Evolutionary conservation across 441 rosid species (phyloP).

Genomic region (Populus hybrid): DNA sequence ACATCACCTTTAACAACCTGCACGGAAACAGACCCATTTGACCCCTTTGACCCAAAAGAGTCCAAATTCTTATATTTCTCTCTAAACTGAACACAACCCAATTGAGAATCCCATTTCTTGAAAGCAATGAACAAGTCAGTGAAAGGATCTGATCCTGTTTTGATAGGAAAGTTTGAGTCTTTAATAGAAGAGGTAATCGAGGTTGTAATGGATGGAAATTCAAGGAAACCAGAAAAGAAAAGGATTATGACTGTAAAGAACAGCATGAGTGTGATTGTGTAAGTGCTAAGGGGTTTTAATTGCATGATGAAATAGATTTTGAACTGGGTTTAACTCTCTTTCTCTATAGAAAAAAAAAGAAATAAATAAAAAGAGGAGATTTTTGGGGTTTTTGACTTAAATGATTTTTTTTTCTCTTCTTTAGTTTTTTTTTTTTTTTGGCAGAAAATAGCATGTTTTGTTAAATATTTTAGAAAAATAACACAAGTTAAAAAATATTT

Average conservation of each 20-base stretch:
- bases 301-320: slow-evolving; percentile 37
- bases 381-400: not conserved
- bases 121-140: slow-evolving; percentile 51
- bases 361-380: not conserved
- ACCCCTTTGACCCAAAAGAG: slow-evolving; percentile 19
- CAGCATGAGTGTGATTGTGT: slow-evolving; percentile 51
- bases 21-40: slow-evolving; percentile 50
- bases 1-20: slow-evolving; percentile 44
- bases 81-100: slow-evolving; percentile 76
- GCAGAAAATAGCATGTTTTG: no score
- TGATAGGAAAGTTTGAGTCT: slow-evolving; percentile 7
- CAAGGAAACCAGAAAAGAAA: slow-evolving; percentile 69
- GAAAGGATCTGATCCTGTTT: slow-evolving; percentile 42
- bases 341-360: slow-evolving; percentile 6
- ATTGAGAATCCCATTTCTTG: slow-evolving; percentile 69
- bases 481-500: no score
- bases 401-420: not conserved
- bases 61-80: slow-evolving; percentile 35
- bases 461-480: no score
- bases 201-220: slow-evolving; percentile 60
- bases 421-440: no score
- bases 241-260: slow-evolving; percentile 61
- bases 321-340: slow-evolving; percentile 4
- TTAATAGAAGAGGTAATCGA: slow-evolving; percentile 29
- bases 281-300: slow-evolving; percentile 53